phyloP scores from a whole-genome alignment of 108 stramenopile genomes.

The Conticribra weissflogii region DNA sequence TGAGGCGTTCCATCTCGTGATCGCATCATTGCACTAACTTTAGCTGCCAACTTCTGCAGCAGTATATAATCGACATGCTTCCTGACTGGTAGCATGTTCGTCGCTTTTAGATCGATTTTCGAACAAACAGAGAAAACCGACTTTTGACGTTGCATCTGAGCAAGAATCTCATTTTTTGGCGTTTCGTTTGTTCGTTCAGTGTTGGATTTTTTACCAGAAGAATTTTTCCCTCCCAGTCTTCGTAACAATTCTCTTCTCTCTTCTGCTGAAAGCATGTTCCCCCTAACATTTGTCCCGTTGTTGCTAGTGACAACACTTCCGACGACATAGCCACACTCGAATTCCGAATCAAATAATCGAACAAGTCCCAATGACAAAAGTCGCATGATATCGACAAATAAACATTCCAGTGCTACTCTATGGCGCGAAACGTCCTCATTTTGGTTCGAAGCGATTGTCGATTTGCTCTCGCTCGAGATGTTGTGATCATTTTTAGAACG shows the following conservation, averaged over 20 bases:
- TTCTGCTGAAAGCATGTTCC: slow-evolving; percentile 56
- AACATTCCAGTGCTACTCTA: slow-evolving; percentile 13
- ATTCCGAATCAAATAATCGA: slow-evolving; percentile 70
- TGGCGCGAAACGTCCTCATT: slow-evolving; percentile 9
- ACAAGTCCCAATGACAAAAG: slow-evolving; percentile 71
- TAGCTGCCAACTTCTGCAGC: slow-evolving; percentile 55
- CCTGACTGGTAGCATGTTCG: slow-evolving; percentile 59
- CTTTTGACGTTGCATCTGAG: slow-evolving; percentile 81
- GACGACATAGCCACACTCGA: slow-evolving; percentile 78
- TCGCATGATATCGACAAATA: slow-evolving; percentile 55
- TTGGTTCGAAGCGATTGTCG: not conserved
- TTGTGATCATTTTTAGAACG: not conserved
- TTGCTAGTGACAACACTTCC: slow-evolving; percentile 46
- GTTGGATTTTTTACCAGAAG: slow-evolving; percentile 5
- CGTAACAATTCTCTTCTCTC: slow-evolving; percentile 59
- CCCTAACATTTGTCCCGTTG: slow-evolving; percentile 20
- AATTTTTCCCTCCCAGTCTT: slow-evolving; percentile 50
- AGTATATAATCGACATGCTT: slow-evolving; percentile 67
- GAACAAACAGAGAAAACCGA: slow-evolving; percentile 46
- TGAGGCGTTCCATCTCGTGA: not conserved
- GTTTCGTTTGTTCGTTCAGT: too few relatives aligned
- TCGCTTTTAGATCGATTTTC: not conserved
- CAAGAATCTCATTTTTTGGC: slow-evolving; percentile 64
- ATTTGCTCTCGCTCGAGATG: not conserved
- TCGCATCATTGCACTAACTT: slow-evolving; percentile 14